Base-by-base conservation (phyloP, 129 eudicot species). In the Chrysanthemum makinoi region DNA sequence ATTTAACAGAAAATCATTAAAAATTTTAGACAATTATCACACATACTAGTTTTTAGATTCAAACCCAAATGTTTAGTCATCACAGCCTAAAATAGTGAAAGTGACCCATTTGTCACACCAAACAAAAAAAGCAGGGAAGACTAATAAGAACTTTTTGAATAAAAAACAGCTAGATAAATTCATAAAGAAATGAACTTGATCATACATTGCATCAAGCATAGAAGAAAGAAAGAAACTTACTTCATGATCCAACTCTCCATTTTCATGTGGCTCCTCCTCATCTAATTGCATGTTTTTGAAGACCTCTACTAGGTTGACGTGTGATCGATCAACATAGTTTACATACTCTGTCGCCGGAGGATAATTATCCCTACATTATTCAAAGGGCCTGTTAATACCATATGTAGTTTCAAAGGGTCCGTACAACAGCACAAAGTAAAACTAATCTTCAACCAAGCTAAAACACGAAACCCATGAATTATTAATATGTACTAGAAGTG, bases 311-410 rank as follows among this genome's bases (percentile, higher is more conserved):
- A 91, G 89, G 74, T 87, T 87, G 47, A 80, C 85, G 51, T 83
- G 80, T 81, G 91, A 85, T 83, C 88, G 89, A 52, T 86, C 90
- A 65, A 84, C 88, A 85, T 86, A 84, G 48, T 84, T 81, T 46
- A 89, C 73, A 80, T 91, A 91, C 78, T 88, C 96, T 19, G 75
- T 74, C 49, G 96, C 98, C 39, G 96, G 91, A 66, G 98, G 96
- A 83, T 88, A 91, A 35, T 39, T 75, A 60, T 68, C 82, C 96
- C 98, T 91, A 73, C 72, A 88, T 77, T 28, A 65, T 51, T 76
- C 5, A 66, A 70, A 52, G 11, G 47, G 63, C 64, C 10, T 16
- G 33, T 71, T 65, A 79, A 62, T 71, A 65, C 15, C 44, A 44
- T 69, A 79, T 26, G 19, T 49, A 57, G 6, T 16, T 24, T 56